phyloP scores from a whole-genome alignment of 306 rosid species.

The Sindora glabra region DNA sequence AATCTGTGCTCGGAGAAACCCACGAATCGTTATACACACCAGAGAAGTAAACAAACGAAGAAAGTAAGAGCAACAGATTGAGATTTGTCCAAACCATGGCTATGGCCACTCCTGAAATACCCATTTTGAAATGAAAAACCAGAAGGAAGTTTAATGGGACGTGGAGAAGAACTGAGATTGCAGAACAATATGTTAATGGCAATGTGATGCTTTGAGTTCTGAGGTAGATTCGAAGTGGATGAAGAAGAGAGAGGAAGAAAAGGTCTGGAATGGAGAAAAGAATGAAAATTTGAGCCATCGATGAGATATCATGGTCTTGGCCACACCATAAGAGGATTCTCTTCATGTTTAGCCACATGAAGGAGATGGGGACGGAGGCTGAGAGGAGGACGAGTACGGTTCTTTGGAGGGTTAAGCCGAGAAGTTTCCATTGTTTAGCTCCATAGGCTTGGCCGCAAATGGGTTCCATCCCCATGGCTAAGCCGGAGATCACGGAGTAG shows the following conservation, averaged over 20 bases:
- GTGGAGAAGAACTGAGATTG: slow-evolving; percentile 67
- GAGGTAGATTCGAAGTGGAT: slow-evolving; percentile 76
- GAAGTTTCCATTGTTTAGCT: slow-evolving; percentile 68
- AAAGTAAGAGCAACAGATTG: slow-evolving; percentile 54
- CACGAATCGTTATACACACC: slow-evolving; percentile 72
- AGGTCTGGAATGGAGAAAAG: slow-evolving; percentile 81
- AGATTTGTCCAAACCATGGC: slow-evolving; percentile 78
- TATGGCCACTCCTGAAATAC: slow-evolving; percentile 74
- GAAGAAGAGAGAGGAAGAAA: slow-evolving; percentile 75
- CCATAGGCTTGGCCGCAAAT: slow-evolving; percentile 95
- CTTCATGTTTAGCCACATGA: slow-evolving; percentile 78
- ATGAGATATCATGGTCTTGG: slow-evolving; percentile 66
- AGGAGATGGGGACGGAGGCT: slow-evolving; percentile 68
- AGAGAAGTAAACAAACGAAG: slow-evolving; percentile 57
- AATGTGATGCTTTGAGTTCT: slow-evolving; percentile 73
- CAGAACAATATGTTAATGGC: slow-evolving; percentile 75
- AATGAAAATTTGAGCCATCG: slow-evolving; percentile 72
- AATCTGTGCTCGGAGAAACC: slow-evolving; percentile 70
- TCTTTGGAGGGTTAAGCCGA: slow-evolving; percentile 75
- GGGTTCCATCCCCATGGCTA: slow-evolving; percentile 99
- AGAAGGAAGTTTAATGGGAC: slow-evolving; percentile 76
- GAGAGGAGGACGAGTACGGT: slow-evolving; percentile 75
- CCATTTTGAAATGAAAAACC: slow-evolving; percentile 59
- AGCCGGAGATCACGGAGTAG: slow-evolving; percentile 88
- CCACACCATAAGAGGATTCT: slow-evolving; percentile 69